phyloP scores from a whole-genome alignment of 768 basidiomycete genomes.

The Xerocomellus intermedius region DNA sequence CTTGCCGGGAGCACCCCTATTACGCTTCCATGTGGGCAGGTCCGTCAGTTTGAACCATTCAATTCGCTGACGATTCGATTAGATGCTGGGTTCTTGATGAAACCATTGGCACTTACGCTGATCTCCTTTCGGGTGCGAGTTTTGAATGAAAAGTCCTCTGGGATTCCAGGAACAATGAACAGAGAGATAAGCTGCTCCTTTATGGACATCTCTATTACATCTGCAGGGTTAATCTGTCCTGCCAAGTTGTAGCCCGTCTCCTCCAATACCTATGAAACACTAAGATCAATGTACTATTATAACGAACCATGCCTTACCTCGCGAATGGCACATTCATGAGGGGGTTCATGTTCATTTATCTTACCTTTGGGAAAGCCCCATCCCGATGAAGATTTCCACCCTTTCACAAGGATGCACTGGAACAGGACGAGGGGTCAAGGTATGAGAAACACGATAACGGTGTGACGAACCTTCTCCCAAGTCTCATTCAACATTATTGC shows the following conservation, averaged over 20 bases:
- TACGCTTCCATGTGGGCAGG: slow-evolving; percentile 90
- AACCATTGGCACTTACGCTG: slow-evolving; percentile 57
- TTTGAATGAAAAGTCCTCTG: slow-evolving; percentile 85
- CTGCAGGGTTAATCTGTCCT: slow-evolving; percentile 58
- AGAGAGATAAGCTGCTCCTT: slow-evolving; percentile 89
- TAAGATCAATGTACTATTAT: slow-evolving; percentile 7
- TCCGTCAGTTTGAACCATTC: slow-evolving; percentile 92
- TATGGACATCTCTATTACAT: slow-evolving; percentile 83
- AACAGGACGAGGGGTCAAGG: slow-evolving; percentile 10
- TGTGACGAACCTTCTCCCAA: slow-evolving; percentile 79
- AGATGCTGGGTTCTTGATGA: slow-evolving; percentile 6
- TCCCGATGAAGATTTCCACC: slow-evolving; percentile 94
- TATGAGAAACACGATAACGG: slow-evolving; percentile 4
- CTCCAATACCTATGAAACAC: slow-evolving; percentile 74
- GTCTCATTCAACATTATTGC: slow-evolving; percentile 91
- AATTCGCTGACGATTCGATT: slow-evolving; percentile 67
- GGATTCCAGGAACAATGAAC: slow-evolving; percentile 84
- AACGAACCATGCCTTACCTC: slow-evolving; percentile 58
- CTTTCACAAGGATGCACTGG: slow-evolving; percentile 96
- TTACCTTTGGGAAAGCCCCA: slow-evolving; percentile 99
- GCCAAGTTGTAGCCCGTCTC: slow-evolving; percentile 94
- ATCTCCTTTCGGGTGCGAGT: slow-evolving; percentile 98
- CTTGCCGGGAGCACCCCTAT: slow-evolving; percentile 65
- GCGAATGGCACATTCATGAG: slow-evolving; percentile 81
- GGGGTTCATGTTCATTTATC: slow-evolving; percentile 91